phyloP scores from a whole-genome alignment of 176 grass and related monocot genomes.

The sorghum (Sorghum bicolor) region Sorghum_bicolor_NCBIv3 NC_012872.2:58045501-58046000 shows the following conservation, averaged over 20 bases:
- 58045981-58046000: background rate
- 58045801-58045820: conserved; percentile 97
- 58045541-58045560: conserved; percentile 49
- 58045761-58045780: conserved; percentile 93
- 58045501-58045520: conserved; percentile 94
- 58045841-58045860: conserved; percentile 96
- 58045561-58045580: conserved; percentile 28
- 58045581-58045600: conserved; percentile 14
- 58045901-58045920: conserved; percentile 73
- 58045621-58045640: conserved; percentile 70
- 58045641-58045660: conserved; percentile 78
- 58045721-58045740: conserved; percentile 22
- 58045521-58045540: conserved; percentile 65
- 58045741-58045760: conserved; percentile 70
- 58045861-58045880: conserved; percentile 98
- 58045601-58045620: conserved; percentile 29
- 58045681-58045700: conserved; percentile 11
- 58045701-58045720: conserved; percentile 10
- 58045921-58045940: conserved; percentile 94
- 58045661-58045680: conserved; percentile 62
- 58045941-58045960: conserved; percentile 57
- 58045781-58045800: conserved; percentile 86
- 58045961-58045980: conserved; percentile 99
- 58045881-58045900: conserved; percentile 77
- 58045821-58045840: conserved; percentile 81